Conservation (phyloP, 805 yeast species). For the Saccharomycopsis oosterbeekiorum region DNA sequence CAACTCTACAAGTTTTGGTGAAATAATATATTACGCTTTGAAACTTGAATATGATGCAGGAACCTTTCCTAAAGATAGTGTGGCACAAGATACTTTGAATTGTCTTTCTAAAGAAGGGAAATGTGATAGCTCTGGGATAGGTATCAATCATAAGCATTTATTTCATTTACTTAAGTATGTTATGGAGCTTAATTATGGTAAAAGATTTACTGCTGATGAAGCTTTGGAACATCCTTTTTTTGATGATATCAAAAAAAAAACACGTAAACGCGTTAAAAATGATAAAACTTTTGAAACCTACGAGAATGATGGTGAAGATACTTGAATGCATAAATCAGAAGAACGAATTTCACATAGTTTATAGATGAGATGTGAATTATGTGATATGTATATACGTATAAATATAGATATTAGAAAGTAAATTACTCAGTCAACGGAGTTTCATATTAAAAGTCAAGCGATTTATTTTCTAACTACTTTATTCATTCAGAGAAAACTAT, state of each 20-base stretch:
- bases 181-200: constrained; percentile 47
- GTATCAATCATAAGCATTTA: constrained; percentile 35
- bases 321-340: neutral
- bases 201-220: constrained; percentile 48
- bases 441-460: too few relatives aligned
- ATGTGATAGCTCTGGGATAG: constrained; percentile 29
- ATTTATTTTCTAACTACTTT: too few relatives aligned
- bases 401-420: too few relatives aligned
- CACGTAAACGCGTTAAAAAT: neutral
- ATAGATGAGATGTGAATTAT: neutral
- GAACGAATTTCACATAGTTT: neutral
- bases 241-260: constrained; percentile 26
- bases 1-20: constrained; percentile 30
- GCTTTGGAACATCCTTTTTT: constrained; percentile 53
- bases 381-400: too few relatives aligned
- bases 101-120: constrained; percentile 33
- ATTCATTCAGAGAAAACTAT: too few relatives aligned
- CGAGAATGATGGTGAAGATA: neutral
- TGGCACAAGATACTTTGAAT: constrained; percentile 53
- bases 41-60: constrained; percentile 41
- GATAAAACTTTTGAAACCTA: neutral
- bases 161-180: constrained; percentile 48
- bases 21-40: constrained; percentile 36
- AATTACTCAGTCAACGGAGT: too few relatives aligned
- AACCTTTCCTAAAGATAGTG: constrained; percentile 61